Base-by-base conservation (phyloP, 2,329 filamentous ascomycete species). In the Dothiorella sarmentorum region DNA sequence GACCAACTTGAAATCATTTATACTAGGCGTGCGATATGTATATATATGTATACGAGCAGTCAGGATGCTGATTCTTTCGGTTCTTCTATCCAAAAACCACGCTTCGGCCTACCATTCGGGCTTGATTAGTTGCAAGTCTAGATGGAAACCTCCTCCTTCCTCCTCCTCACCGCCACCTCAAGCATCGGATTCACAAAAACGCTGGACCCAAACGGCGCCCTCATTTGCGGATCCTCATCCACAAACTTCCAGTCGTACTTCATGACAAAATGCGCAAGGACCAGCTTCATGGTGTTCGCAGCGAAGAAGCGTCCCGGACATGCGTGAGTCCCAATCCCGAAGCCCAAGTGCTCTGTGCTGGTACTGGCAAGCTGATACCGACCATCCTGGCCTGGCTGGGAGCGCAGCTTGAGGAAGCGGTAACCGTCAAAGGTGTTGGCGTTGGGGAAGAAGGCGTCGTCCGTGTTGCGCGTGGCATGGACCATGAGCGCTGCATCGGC, bases 261-360 rank as follows among this genome's bases (percentile, higher is more conserved):
- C 33, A 40, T 53, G 33, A 53, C 49, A 7, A 40, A 40, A 1
- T 53, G 49, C 4, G 66, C 66, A 4, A 72, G 35, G 13, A 71
- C 65, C 62, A 72, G 66, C 60, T 72, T 72, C 38, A 72, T 71
- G 58, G 70, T 67, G 37, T 68, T 68, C 1, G 64, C 58, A 0
- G 70, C 69, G 15, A 71, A 71, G 60, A 71, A 71, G 2, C 70
- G 61, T 0, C 70, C 70, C 2, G 69, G 69, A 18, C 70, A 72
- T 0, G 68, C 66, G 56, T 71, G 69, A 1, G 60, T 47, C 0
- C 70, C 70, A 38, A 71, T 68, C 0, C 70, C 70, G 43, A 69
- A 72, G 0, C 70, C 56, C n/a, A 44, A 17, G 20, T 57, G 29
- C 31, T 57, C 43, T 4, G 55, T 13, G 29, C 42, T 45, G 20